Conservation (phyloP, 495 filamentous ascomycete genomes). For the Tuber indicum region DNA sequence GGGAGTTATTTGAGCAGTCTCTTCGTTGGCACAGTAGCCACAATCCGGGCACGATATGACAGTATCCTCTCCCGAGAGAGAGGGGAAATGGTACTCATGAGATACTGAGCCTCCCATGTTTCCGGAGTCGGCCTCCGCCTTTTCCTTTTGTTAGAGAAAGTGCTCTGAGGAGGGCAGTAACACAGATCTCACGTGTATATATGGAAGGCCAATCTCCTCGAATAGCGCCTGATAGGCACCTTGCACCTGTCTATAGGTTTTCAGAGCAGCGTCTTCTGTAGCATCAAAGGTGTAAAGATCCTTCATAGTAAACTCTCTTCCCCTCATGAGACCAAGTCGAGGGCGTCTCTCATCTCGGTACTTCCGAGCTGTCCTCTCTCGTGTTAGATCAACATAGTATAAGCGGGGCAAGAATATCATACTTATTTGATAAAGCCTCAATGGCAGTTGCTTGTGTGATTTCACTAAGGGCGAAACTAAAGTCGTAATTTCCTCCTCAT, state of each 20-base stretch:
- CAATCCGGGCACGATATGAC: slow-evolving; percentile 70
- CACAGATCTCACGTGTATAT: slow-evolving; percentile 50
- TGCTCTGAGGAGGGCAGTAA: neutral
- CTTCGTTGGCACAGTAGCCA: slow-evolving; percentile 75
- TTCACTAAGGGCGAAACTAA: slow-evolving; percentile 66
- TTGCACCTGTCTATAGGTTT: slow-evolving; percentile 69
- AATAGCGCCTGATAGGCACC: slow-evolving; percentile 68
- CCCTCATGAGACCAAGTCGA: slow-evolving; percentile 79
- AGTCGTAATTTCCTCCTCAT: slow-evolving; percentile 91
- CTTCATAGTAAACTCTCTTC: slow-evolving; percentile 94
- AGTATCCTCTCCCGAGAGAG: slow-evolving; percentile 75
- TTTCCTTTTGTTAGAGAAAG: slow-evolving; percentile 2
- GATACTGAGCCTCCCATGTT: slow-evolving; percentile 88
- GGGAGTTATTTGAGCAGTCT: slow-evolving; percentile 52
- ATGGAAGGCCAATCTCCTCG: slow-evolving; percentile 73
- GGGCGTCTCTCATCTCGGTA: slow-evolving; percentile 89
- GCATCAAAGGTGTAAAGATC: slow-evolving; percentile 95
- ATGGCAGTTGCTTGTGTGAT: slow-evolving; percentile 78
- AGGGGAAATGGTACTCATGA: slow-evolving; percentile 87
- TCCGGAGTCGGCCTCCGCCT: slow-evolving; percentile 83
- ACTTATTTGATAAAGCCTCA: slow-evolving; percentile 89
- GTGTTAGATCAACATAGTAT: neutral
- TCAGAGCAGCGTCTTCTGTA: slow-evolving; percentile 56
- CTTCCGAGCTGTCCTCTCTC: slow-evolving; percentile 60
- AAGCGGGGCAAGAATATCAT: slow-evolving; percentile 35